Evolutionary conservation across 139 green algal species (phyloP).

Genomic region (Chlorella sp.): DNA sequence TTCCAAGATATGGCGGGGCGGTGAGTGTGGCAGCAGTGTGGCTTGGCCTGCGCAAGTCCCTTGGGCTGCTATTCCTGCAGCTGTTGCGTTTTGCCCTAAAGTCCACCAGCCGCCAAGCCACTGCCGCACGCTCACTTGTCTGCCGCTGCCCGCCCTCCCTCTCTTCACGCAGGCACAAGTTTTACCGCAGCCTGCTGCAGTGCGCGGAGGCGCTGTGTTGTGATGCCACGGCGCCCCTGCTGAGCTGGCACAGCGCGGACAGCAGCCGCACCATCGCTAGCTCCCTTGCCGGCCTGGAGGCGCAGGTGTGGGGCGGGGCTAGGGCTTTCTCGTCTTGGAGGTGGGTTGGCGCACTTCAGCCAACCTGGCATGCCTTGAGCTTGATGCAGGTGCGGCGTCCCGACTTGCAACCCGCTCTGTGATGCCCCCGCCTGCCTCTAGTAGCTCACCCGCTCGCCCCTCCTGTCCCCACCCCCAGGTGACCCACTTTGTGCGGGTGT

Average conservation of each 20-base stretch:
- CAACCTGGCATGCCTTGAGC: too few relatives aligned
- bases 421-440: neutral
- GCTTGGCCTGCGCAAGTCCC: too few relatives aligned
- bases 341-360: too few relatives aligned
- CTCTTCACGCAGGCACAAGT: constrained; percentile 36
- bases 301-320: too few relatives aligned
- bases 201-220: constrained; percentile 54
- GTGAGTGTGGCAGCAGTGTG: too few relatives aligned
- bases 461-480: constrained; percentile 1
- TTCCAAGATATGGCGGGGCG: constrained; percentile 71
- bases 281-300: neutral
- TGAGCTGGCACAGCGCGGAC: constrained; percentile 29
- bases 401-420: too few relatives aligned
- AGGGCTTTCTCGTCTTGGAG: too few relatives aligned
- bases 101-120: too few relatives aligned
- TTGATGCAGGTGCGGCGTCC: too few relatives aligned
- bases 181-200: constrained; percentile 62
- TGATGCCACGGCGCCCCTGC: constrained; percentile 29
- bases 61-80: too few relatives aligned
- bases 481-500: constrained; percentile 44
- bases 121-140: too few relatives aligned
- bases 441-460: neutral
- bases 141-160: neutral
- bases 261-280: neutral
- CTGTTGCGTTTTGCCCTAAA: too few relatives aligned